These are phyloP conservation scores for Diaporthe humulicola DNA, from an alignment of 2,329 filamentous ascomycete genomes.

Conservation along the genomic window DNA sequence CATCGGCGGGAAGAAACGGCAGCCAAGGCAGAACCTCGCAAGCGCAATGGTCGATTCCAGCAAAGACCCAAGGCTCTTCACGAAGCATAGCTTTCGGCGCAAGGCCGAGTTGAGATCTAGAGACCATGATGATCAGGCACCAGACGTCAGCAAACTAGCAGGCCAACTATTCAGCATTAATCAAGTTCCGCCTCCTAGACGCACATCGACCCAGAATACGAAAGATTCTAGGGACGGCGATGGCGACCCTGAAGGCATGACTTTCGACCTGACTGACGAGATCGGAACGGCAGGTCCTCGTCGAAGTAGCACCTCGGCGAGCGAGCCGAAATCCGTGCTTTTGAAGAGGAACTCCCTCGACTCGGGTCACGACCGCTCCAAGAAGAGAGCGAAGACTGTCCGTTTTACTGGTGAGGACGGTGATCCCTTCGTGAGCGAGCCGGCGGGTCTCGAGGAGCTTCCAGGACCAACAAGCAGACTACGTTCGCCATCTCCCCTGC, in stretches of 20 bases:
- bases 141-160: conserved; percentile 48
- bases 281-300: conserved; percentile 24
- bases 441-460: conserved; percentile 43
- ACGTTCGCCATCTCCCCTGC: conserved; percentile 22
- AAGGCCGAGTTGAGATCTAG: conserved; percentile 58
- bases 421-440: conserved; percentile 42
- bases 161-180: conserved; percentile 47
- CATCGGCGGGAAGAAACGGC: conserved; percentile 55
- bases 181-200: conserved; percentile 3
- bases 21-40: conserved; percentile 51
- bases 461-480: conserved; percentile 10
- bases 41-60: conserved; percentile 57
- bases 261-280: conserved; percentile 15
- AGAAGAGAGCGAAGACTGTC: conserved; percentile 54
- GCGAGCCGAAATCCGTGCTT: neutral
- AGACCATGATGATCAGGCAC: conserved; percentile 58
- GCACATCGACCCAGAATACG: neutral
- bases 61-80: conserved; percentile 57
- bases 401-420: conserved; percentile 49
- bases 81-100: conserved; percentile 52
- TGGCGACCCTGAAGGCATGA: neutral
- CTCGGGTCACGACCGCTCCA: conserved; percentile 23
- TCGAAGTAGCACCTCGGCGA: conserved; percentile 24
- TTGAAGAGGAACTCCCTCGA: conserved; percentile 29
- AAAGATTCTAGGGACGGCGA: neutral